phyloP scores from a whole-genome alignment of 2,329 filamentous ascomycete genomes.

The Pseudogymnoascus sp. region DNA sequence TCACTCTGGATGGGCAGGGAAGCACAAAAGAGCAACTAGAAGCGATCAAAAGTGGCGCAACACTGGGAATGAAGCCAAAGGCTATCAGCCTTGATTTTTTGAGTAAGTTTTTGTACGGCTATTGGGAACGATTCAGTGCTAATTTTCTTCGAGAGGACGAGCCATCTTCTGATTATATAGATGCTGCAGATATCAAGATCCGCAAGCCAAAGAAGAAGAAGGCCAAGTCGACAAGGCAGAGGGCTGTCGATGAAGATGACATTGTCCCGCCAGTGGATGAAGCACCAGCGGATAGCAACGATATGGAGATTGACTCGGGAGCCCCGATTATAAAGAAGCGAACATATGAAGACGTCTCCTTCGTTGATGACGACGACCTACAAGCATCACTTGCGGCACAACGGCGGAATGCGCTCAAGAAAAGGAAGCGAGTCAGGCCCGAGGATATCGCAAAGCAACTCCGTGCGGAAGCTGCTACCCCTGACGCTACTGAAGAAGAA shows the following conservation, averaged over 20 bases:
- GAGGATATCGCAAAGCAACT: conserved; percentile 83
- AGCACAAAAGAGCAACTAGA: conserved; percentile 58
- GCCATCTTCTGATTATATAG: conserved; percentile 78
- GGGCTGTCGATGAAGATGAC: conserved; percentile 55
- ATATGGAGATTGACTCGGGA: conserved; percentile 73
- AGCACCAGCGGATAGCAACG: conserved; percentile 31
- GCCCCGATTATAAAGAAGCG: conserved; percentile 50
- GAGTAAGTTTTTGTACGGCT: conserved; percentile 32
- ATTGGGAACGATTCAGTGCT: conserved; percentile 10
- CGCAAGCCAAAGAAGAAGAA: conserved; percentile 95
- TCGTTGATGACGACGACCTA: conserved; percentile 88
- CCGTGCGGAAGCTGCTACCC: conserved; percentile 48
- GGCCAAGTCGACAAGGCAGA: conserved; percentile 66
- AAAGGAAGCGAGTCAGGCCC: conserved; percentile 77
- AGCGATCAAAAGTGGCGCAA: conserved; percentile 41
- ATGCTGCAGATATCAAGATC: conserved; percentile 79
- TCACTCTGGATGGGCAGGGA: conserved; percentile 76
- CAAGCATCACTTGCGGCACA: conserved; percentile 81
- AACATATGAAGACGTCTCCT: conserved; percentile 56
- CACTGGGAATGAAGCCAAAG: conserved; percentile 57
- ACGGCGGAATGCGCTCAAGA: conserved; percentile 77
- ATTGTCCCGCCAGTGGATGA: conserved; percentile 41
- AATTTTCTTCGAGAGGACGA: conserved; percentile 46
- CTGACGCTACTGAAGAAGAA: conserved; percentile 45
- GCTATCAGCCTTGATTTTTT: conserved; percentile 70